These are phyloP conservation scores for Catunica adiposa DNA, from an alignment of 2,329 filamentous ascomycete species.

Conservation along the genomic window DNA sequence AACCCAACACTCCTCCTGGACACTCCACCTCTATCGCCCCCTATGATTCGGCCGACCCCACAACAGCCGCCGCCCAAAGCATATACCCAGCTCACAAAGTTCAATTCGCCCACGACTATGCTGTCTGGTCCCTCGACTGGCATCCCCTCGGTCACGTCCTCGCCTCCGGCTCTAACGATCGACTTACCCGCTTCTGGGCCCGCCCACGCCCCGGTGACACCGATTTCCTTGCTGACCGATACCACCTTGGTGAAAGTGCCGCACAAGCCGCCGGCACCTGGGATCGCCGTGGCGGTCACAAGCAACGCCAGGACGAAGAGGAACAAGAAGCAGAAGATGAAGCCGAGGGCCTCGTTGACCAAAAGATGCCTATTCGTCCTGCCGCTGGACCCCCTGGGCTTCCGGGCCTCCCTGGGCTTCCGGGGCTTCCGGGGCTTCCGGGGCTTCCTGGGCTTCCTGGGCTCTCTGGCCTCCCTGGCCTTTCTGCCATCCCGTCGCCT, in stretches of 20 bases:
- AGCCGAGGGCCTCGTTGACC: conserved; percentile 79
- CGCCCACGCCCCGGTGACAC: conserved; percentile 73
- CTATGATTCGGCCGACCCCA: conserved; percentile 68
- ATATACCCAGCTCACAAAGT: conserved; percentile 82
- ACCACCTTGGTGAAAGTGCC: conserved; percentile 85
- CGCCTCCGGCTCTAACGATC: conserved; percentile 88
- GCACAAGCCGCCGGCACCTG: conserved; percentile 90
- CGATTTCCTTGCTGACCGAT: conserved; percentile 75
- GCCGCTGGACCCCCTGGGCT: conserved; percentile 23
- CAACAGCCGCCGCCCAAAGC: conserved; percentile 69
- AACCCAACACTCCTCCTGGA: conserved; percentile 70
- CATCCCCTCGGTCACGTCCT: conserved; percentile 91
- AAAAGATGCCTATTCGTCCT: conserved; percentile 55
- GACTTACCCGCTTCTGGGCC: conserved; percentile 94
- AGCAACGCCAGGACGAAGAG: conserved; percentile 76
- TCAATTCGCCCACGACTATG: conserved; percentile 78
- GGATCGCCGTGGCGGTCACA: conserved; percentile 61
- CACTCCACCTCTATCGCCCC: conserved; percentile 57
- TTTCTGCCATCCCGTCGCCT: not conserved
- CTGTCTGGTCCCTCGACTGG: conserved; percentile 97
- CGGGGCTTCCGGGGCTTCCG: conserved; percentile 29
- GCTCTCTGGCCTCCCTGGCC: conserved; percentile 1
- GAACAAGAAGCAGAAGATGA: conserved; percentile 90
- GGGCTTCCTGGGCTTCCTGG: too few relatives aligned
- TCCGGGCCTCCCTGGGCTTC: conserved; percentile 32